These are phyloP conservation scores for Xylariaceae sp. DNA, from an alignment of 2,329 filamentous ascomycete species.

Conservation along the genomic window DNA sequence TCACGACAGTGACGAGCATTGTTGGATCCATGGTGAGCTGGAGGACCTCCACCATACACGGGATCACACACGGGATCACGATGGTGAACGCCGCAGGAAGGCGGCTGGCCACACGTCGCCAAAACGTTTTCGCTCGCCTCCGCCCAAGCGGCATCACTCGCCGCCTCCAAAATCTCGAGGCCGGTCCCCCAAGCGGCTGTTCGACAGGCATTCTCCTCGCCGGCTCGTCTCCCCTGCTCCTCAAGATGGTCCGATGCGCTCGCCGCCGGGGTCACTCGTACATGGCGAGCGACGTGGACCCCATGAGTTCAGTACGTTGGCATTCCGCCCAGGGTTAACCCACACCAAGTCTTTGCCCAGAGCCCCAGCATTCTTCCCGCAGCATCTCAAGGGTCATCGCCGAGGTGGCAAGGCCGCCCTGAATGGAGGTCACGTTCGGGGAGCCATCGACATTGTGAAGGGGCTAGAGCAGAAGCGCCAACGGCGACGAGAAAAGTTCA, in stretches of 20 bases:
- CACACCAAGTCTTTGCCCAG: conserved; percentile 84
- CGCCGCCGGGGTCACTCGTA: conserved; percentile 30
- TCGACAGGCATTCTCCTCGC: conserved; percentile 62
- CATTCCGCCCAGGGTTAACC: conserved; percentile 57
- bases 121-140: conserved; percentile 51
- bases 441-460: conserved; percentile 97
- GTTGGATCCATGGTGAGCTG: conserved; percentile 66
- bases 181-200: conserved; percentile 51
- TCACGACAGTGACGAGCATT: conserved; percentile 58
- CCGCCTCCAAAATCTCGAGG: conserved; percentile 44
- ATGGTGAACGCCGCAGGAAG: conserved; percentile 39
- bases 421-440: conserved; percentile 59
- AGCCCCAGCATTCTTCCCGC: conserved; percentile 62
- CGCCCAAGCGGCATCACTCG: conserved; percentile 40
- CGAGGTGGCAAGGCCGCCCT: conserved; percentile 22
- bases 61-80: conserved; percentile 50
- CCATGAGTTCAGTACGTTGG: conserved; percentile 36
- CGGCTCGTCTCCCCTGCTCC: conserved; percentile 66
- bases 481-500: conserved; percentile 82
- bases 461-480: conserved; percentile 91
- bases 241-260: conserved; percentile 36
- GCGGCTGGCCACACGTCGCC: conserved; percentile 48
- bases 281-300: conserved; percentile 20
- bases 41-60: conserved; percentile 57
- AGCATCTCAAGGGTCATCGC: conserved; percentile 37